phyloP scores from a whole-genome alignment of 2,329 filamentous ascomycete genomes.

The Cylindrodendrum hubeiense region DNA sequence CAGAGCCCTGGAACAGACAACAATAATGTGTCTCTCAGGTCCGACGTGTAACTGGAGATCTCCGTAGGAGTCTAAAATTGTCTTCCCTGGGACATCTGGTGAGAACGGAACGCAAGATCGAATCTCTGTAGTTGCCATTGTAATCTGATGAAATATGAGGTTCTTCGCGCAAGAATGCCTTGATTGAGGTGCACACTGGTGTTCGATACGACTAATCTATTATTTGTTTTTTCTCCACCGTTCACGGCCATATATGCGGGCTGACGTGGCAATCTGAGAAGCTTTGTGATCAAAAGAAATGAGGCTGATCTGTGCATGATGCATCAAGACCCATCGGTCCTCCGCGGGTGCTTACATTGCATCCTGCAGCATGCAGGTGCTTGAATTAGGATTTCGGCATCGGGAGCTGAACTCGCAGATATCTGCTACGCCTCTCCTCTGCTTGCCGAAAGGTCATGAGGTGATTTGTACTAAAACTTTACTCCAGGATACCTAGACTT shows the following conservation, averaged over 20 bases:
- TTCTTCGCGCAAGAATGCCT: background rate
- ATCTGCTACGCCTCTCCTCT: slow-evolving; percentile 5
- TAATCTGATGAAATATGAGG: background rate
- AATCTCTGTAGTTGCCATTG: background rate
- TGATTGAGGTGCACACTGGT: background rate
- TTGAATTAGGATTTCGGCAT: slow-evolving; percentile 5
- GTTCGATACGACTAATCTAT: background rate
- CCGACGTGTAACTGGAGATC: slow-evolving; percentile 3
- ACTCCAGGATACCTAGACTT: slow-evolving; percentile 9
- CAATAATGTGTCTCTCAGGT: background rate
- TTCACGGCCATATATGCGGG: background rate
- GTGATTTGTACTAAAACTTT: background rate
- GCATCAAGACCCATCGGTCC: slow-evolving; percentile 8
- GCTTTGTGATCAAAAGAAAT: slow-evolving; percentile 6
- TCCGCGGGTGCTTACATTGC: background rate
- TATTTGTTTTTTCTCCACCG: background rate
- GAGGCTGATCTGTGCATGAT: slow-evolving; percentile 12
- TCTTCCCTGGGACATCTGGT: slow-evolving; percentile 3
- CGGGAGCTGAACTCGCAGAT: slow-evolving; percentile 3
- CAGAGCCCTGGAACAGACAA: slow-evolving; percentile 11
- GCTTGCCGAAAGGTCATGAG: slow-evolving; percentile 10
- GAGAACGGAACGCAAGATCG: background rate
- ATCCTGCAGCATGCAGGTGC: slow-evolving; percentile 10
- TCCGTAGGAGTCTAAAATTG: slow-evolving; percentile 1
- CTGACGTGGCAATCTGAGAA: background rate